A percentile compares a stretch with the other conserved stretches of the same genome.
phyloP scores from a whole-genome alignment of 2,329 filamentous ascomycete genomes.

The Xylariaceae sp. region DNA sequence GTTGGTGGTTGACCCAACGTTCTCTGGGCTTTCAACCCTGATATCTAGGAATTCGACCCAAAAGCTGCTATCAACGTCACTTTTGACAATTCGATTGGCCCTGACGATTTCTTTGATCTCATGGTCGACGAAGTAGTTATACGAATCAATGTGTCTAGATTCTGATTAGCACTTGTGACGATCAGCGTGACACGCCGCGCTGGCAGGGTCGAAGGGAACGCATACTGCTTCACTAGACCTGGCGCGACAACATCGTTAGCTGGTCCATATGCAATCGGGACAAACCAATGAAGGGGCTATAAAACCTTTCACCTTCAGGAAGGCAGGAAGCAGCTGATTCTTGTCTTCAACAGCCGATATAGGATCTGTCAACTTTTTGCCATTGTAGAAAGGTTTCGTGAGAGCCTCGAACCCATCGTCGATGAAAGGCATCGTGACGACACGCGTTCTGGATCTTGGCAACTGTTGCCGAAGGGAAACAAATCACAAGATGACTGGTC shows the following conservation, averaged over 20 bases:
- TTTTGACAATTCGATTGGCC: constrained; percentile 81
- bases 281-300: constrained; percentile 15
- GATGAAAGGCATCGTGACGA: constrained; percentile 46
- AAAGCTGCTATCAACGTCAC: constrained; percentile 89
- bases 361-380: constrained; percentile 62
- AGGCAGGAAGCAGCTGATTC: constrained; percentile 95
- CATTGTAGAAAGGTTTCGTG: constrained; percentile 63
- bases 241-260: constrained; percentile 5
- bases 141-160: constrained; percentile 81
- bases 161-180: constrained; percentile 12
- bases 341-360: constrained; percentile 74
- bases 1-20: constrained; percentile 64
- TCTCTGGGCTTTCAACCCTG: constrained; percentile 75
- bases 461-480: constrained; percentile 10
- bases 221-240: constrained; percentile 75
- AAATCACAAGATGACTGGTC: constrained; percentile 12
- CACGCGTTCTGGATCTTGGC: constrained; percentile 14
- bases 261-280: background rate
- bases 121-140: constrained; percentile 96
- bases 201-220: constrained; percentile 30
- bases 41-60: constrained; percentile 93
- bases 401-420: constrained; percentile 65
- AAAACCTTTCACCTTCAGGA: constrained; percentile 87
- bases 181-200: background rate
- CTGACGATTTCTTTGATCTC: constrained; percentile 96